Conservation (phyloP, 2,329 filamentous ascomycete genomes). For the Huntiella moniliformis region DNA sequence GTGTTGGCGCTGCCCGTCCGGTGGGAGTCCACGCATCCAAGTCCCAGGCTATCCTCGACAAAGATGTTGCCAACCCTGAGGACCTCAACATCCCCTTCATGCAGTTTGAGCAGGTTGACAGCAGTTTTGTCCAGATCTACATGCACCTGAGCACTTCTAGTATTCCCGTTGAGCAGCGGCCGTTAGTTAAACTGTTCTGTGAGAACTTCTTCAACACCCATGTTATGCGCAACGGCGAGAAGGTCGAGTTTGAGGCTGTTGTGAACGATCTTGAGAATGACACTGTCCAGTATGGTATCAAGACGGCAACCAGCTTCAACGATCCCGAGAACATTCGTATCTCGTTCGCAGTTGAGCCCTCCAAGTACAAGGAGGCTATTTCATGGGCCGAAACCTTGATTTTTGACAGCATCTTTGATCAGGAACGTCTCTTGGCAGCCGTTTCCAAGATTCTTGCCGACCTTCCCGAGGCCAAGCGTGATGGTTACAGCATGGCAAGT, state of each 20-base stretch:
- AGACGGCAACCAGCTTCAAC: slow-evolving; percentile 46
- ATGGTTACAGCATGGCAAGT: slow-evolving; percentile 48
- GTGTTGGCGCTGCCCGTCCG: slow-evolving; percentile 57
- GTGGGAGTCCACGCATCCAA: slow-evolving; percentile 48
- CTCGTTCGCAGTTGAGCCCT: slow-evolving; percentile 67
- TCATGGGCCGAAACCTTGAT: slow-evolving; percentile 73
- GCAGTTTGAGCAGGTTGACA: slow-evolving; percentile 90
- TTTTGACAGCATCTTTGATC: slow-evolving; percentile 77
- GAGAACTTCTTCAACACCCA: slow-evolving; percentile 93
- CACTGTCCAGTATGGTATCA: slow-evolving; percentile 66
- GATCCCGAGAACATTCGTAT: slow-evolving; percentile 70
- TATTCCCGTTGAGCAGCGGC: slow-evolving; percentile 66
- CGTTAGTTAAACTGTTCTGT: slow-evolving; percentile 64
- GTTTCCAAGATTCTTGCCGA: slow-evolving; percentile 75
- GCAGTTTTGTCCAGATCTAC: slow-evolving; percentile 76
- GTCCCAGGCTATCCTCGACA: slow-evolving; percentile 60
- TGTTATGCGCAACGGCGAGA: slow-evolving; percentile 55
- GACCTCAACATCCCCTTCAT: slow-evolving; percentile 37
- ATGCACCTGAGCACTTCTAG: slow-evolving; percentile 62
- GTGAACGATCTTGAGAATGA: slow-evolving; percentile 82
- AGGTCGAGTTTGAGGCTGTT: slow-evolving; percentile 75
- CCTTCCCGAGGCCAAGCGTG: slow-evolving; percentile 79
- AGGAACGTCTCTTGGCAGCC: slow-evolving; percentile 40
- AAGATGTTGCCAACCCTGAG: slow-evolving; percentile 24
- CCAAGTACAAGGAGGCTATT: slow-evolving; percentile 70